A percentile compares a stretch with the other conserved stretches of the same genome.
Conservation (phyloP, 2,329 filamentous ascomycete species). For the Penicillium glabrum region DNA sequence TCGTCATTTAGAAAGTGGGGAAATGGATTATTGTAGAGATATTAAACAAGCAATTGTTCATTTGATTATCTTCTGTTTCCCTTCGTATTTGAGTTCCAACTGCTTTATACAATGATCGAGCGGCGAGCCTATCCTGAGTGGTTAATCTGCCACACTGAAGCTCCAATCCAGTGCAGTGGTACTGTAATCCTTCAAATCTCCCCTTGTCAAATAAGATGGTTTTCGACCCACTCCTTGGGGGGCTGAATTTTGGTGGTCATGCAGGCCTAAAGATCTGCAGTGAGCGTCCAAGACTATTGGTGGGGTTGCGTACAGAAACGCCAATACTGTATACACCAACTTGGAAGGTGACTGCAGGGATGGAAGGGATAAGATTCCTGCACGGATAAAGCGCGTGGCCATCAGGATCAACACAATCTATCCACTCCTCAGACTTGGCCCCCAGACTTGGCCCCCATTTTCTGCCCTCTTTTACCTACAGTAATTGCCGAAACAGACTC, state of each 20-base stretch:
- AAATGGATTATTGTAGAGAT: background rate
- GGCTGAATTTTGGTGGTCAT: background rate
- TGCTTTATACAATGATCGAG: too few species aligned
- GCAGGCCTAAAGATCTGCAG: background rate
- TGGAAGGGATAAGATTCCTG: background rate
- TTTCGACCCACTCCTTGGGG: background rate
- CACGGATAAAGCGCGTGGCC: background rate
- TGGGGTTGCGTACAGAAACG: background rate
- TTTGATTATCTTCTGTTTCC: too few species aligned
- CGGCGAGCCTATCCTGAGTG: too few species aligned
- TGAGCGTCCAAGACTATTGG: background rate
- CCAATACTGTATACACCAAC: background rate
- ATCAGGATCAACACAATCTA: background rate
- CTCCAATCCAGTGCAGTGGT: background rate
- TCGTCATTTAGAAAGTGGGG: background rate
- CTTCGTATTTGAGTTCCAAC: too few species aligned
- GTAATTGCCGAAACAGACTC: background rate
- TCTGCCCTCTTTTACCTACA: background rate
- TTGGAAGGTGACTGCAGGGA: background rate
- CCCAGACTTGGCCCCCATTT: background rate
- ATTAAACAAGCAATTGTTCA: background rate
- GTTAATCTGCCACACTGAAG: background rate
- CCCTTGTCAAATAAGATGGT: background rate
- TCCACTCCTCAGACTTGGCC: background rate
- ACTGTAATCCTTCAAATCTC: background rate